phyloP scores from a whole-genome alignment of 345 rosid species.

The Gossypium anomalum region DNA sequence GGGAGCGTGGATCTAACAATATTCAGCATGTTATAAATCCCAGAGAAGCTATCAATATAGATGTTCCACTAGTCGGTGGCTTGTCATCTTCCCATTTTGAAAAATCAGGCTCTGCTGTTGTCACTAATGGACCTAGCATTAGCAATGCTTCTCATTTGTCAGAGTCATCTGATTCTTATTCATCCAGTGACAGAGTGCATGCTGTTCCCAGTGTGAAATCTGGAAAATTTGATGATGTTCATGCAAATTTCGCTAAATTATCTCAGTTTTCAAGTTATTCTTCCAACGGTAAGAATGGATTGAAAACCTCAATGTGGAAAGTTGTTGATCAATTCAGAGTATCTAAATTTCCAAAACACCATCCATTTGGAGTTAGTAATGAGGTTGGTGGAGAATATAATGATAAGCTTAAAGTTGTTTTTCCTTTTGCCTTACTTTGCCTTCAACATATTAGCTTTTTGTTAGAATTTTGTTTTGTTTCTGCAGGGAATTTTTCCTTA shows the following conservation, averaged over 20 bases:
- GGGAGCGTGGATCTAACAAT: slow-evolving; percentile 5
- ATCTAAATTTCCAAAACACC: slow-evolving; percentile 39
- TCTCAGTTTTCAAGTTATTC: slow-evolving; percentile 29
- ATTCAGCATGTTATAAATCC: slow-evolving; percentile 18
- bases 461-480: slow-evolving; percentile 20
- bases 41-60: slow-evolving; percentile 16
- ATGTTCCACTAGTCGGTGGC: slow-evolving; percentile 20
- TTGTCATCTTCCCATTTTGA: slow-evolving; percentile 24
- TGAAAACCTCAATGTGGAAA: slow-evolving; percentile 60
- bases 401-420: slow-evolving; percentile 37
- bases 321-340: slow-evolving; percentile 68
- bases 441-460: slow-evolving; percentile 5
- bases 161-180: slow-evolving; percentile 31
- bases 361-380: slow-evolving; percentile 25
- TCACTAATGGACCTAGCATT: slow-evolving; percentile 21
- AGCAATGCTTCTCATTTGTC: slow-evolving; percentile 23
- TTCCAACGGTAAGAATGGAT: slow-evolving; percentile 36
- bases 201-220: slow-evolving; percentile 32
- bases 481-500: slow-evolving; percentile 79
- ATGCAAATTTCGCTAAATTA: slow-evolving; percentile 28
- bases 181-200: slow-evolving; percentile 25
- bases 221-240: slow-evolving; percentile 32
- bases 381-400: slow-evolving; percentile 51
- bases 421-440: slow-evolving; percentile 4
- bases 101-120: slow-evolving; percentile 26